Base-by-base conservation (phyloP, 2,329 filamentous ascomycete species). In the Camptophora hylomeconis region DNA sequence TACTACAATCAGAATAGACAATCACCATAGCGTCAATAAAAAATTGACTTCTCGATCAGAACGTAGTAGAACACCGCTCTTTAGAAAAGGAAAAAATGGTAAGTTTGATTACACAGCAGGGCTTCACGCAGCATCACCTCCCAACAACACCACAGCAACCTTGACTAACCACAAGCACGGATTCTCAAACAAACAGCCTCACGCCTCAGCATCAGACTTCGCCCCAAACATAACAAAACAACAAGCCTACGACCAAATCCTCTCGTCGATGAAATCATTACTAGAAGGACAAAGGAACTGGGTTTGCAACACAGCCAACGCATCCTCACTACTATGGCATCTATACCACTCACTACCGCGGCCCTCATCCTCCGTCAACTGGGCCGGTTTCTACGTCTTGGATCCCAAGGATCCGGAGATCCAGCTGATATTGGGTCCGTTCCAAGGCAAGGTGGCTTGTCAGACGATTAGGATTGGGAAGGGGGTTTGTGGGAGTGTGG, bases 261-360 rank as follows among this genome's bases (percentile, higher is more conserved):
- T 60, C 13, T 37, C 50, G 10, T 52, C 59, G 31, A 41, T 57
- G 7, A 39, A 42, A 26, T 54, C 52, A 7, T 46, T 64, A 8
- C 38, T 59, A 4, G 43, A 47, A 13, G 58, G 49, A 6, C 57
- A 61, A 35, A 50, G 59, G 13, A 63, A 63, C 42, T 64, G 60
- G 60, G 58, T 61, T 46, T 34, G 45, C 38, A 63, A 63, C 45
- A 47, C 59, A 31, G 53, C 61, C 37, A 64, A 64, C 35, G 47
- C 56, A 31, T 48, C 60, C 24, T 64, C 60, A 12, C 56, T 64
- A 26, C 56, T 64, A 29, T 63, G 58, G 58, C 59, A 64, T 46
- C 50, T 56, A 31, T 63, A 53, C 42, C 50, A 53, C 24, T 48
- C 57, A 11, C 56, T 64, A 23, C 57, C 58, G 0, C 24, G 47